These are phyloP conservation scores for Ailanthus altissimus DNA, from an alignment of 345 rosid species.

Conservation along the genomic window DNA sequence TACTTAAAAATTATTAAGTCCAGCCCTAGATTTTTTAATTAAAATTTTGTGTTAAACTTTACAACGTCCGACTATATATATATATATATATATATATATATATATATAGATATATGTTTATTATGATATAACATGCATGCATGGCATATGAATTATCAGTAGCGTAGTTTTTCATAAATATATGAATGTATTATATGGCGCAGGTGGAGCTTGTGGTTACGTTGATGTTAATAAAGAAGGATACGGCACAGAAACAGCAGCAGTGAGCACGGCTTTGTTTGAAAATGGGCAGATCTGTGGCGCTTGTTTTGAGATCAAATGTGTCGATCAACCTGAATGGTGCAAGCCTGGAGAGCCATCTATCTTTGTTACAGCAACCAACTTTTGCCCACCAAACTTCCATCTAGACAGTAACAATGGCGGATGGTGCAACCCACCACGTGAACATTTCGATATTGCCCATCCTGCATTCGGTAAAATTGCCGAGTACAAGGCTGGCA, in stretches of 20 bases:
- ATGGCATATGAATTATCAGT: too few relatives aligned
- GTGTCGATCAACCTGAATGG: slow-evolving; percentile 39
- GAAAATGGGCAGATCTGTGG: slow-evolving; percentile 49
- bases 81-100: too few relatives aligned
- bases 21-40: too few relatives aligned
- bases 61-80: too few relatives aligned
- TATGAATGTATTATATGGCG: too few relatives aligned
- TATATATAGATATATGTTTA: too few relatives aligned
- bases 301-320: slow-evolving; percentile 55
- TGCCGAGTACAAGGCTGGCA: slow-evolving; percentile 59
- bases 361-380: slow-evolving; percentile 63
- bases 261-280: slow-evolving; percentile 48
- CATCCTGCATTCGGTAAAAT: slow-evolving; percentile 54
- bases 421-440: slow-evolving; percentile 84
- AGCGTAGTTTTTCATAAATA: too few relatives aligned
- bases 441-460: slow-evolving; percentile 73
- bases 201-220: slow-evolving; percentile 65
- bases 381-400: slow-evolving; percentile 75
- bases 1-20: too few relatives aligned
- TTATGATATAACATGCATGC: too few relatives aligned
- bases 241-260: slow-evolving; percentile 48
- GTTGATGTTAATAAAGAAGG: slow-evolving; percentile 42
- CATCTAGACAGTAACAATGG: slow-evolving; percentile 48
- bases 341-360: slow-evolving; percentile 65
- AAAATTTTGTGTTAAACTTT: too few relatives aligned